Conservation (phyloP, 2,329 filamentous ascomycete species). For the Penicillium crustosum region DNA sequence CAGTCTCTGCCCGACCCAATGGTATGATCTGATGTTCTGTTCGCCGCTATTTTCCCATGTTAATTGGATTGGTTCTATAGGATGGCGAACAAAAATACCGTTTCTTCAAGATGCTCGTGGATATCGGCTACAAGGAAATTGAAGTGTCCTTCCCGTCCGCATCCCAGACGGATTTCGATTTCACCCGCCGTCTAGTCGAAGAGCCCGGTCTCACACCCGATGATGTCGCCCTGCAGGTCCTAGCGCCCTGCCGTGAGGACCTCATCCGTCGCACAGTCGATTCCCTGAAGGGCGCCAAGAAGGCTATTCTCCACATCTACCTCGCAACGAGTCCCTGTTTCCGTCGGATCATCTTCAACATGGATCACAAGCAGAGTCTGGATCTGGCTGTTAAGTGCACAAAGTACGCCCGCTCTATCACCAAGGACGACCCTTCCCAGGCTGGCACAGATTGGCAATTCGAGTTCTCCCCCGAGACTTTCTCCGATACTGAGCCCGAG, state of each 20-base stretch:
- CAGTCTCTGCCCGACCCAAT: slow-evolving; percentile 91
- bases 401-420: slow-evolving; percentile 82
- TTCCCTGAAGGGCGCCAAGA: slow-evolving; percentile 83
- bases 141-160: slow-evolving; percentile 95
- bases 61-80: slow-evolving; percentile 45
- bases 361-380: slow-evolving; percentile 76
- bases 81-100: slow-evolving; percentile 92
- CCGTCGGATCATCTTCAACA: slow-evolving; percentile 84
- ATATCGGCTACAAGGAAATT: slow-evolving; percentile 96
- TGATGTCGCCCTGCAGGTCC: slow-evolving; percentile 88
- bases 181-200: slow-evolving; percentile 81
- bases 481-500: slow-evolving; percentile 85
- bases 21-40: slow-evolving; percentile 53
- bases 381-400: slow-evolving; percentile 82
- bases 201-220: slow-evolving; percentile 80
- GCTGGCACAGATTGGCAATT: slow-evolving; percentile 58
- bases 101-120: slow-evolving; percentile 91
- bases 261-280: slow-evolving; percentile 88
- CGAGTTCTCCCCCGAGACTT: slow-evolving; percentile 59
- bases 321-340: slow-evolving; percentile 96
- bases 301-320: slow-evolving; percentile 93
- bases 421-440: slow-evolving; percentile 67
- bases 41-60: not conserved
- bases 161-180: slow-evolving; percentile 94
- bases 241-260: slow-evolving; percentile 88